Conservation (phyloP, 2,329 filamentous ascomycete genomes). For the Aspergillus bombycis region DNA sequence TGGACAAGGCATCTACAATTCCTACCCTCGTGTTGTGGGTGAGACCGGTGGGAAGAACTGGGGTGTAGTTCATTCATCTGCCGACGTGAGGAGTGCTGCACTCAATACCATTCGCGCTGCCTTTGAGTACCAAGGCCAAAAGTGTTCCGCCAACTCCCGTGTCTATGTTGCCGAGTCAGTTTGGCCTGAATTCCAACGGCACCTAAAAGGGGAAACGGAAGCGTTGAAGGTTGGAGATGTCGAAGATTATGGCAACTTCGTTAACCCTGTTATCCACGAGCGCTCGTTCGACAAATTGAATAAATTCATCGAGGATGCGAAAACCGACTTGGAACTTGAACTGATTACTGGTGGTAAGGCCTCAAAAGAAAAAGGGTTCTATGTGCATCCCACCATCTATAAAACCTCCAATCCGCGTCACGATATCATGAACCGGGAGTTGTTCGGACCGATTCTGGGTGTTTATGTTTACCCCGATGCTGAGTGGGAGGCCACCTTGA, state of each 20-base stretch:
- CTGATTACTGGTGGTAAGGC: conserved; percentile 75
- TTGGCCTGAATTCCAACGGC: conserved; percentile 70
- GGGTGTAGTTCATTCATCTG: conserved; percentile 76
- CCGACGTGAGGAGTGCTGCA: conserved; percentile 74
- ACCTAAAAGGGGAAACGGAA: conserved; percentile 66
- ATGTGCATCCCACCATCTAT: conserved; percentile 81
- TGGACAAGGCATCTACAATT: conserved; percentile 76
- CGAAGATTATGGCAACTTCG: conserved; percentile 69
- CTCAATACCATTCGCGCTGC: conserved; percentile 81
- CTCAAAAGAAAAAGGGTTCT: conserved; percentile 72
- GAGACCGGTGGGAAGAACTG: conserved; percentile 95
- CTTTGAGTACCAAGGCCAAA: conserved; percentile 89
- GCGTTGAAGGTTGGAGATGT: conserved; percentile 69
- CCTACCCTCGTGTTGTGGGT: conserved; percentile 85
- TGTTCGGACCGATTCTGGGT: conserved; percentile 78
- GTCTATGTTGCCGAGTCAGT: conserved; percentile 75
- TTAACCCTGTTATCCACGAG: conserved; percentile 84
- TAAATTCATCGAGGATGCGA: conserved; percentile 74
- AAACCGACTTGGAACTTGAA: conserved; percentile 71
- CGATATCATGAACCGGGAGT: conserved; percentile 72
- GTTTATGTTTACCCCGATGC: conserved; percentile 77
- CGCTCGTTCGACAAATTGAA: conserved; percentile 78
- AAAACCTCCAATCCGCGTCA: conserved; percentile 71
- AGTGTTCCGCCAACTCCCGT: conserved; percentile 83
- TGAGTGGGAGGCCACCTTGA: conserved; percentile 57